Base-by-base conservation (phyloP, 2,329 filamentous ascomycete genomes). In the Talaromyces sp. region DNA sequence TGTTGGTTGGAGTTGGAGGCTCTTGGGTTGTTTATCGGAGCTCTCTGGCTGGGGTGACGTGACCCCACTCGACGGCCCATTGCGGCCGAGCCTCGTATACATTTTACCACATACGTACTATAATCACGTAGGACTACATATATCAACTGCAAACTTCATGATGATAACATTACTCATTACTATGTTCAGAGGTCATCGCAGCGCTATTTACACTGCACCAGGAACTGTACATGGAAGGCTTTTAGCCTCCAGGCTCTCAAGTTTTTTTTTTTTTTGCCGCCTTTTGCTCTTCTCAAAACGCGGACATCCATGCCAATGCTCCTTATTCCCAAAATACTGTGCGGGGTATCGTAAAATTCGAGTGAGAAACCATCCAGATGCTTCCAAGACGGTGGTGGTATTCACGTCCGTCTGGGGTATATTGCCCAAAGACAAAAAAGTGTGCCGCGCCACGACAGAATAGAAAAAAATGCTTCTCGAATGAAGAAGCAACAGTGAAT, bases 401-500 rank as follows among this genome's bases (percentile, higher is more conserved):
- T 28, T 32, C 49, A 39, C 36, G 36, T 39, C 15, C 17, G 28
- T 28, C 25, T 32, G 25, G 49, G 49, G 25, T 53, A 28, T 28
- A 52, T 6, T 52, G 49, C 22, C 27, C 27, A 25, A 33, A 33
- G 19, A 33, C 27, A 25, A 47, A 33, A 33, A 15, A 33, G 55
- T 39, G 36, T 44, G 28, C 28, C 32, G 44, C 8, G 27, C 39
- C 32, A 55, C 9, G 15, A 47, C 39, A 6, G 9, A 19, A 44
- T 27, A 22, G 51, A 55, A 42, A 32, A 44, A 47, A 11, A 8
- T 19, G 19, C 8, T 44, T 28, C 19, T 3, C 28, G 33, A 28
- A 55, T 22, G 4, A 47, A 32, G 2, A 22, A 57, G 44, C 13
- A 11, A 22, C 13, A 61, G 66, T 39, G 69, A 25, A 54, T 72